Evolutionary conservation across 176 grass and related monocot species (phyloP), one percentile per base, ranked within the genome.

Genomic region (Raddia distichophylla): DNA sequence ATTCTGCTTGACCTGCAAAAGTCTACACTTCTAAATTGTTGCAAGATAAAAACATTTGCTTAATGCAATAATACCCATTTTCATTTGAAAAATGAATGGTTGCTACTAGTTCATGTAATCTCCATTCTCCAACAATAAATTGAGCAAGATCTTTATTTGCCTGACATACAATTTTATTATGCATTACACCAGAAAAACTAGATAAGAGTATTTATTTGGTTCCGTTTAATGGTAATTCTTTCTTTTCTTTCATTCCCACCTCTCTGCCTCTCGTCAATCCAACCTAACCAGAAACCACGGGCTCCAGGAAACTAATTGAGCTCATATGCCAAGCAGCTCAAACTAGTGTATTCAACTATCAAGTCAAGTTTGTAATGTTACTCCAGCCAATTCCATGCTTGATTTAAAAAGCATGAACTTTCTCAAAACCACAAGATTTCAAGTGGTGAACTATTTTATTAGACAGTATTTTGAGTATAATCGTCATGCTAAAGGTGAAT

Each of bases 1-100:
- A 44, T 73, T 82, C 70, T 64, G 20, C 74, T 33, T 32, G 32
- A 48, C 35, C 10, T 34, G 16, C 18, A 57, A 80, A 43, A 47
- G 14, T 40, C 33, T 56, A 5, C 43, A 62, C 60, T 47, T 66
- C 48, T 48, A 40, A 68, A 34, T 20, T 51, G 44, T 60, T 43
- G n/a, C 69, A 74, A 63, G 14, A 54, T 74, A 62, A 80, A 80
- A 80, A 80, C 12, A 74, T 65, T 49, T 80, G 17, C 15, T 35
- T 35, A 35, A 35, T 73, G 12, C 2, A 27, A 82, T 61, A 44
- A 73, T 80, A 46, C 7, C 37, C 45, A 7, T 20, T 79, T 42
- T 45, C 12, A 43, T 56, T 8, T 1, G 4, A 40, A 17, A 67
- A 71, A 51, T 51, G 43, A 50, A 67, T 58, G n/a, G 7, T 32